These are phyloP conservation scores for Linnemannia zychae DNA, from an alignment of 192 early-diverging fungal genomes.

Conservation along the genomic window DNA sequence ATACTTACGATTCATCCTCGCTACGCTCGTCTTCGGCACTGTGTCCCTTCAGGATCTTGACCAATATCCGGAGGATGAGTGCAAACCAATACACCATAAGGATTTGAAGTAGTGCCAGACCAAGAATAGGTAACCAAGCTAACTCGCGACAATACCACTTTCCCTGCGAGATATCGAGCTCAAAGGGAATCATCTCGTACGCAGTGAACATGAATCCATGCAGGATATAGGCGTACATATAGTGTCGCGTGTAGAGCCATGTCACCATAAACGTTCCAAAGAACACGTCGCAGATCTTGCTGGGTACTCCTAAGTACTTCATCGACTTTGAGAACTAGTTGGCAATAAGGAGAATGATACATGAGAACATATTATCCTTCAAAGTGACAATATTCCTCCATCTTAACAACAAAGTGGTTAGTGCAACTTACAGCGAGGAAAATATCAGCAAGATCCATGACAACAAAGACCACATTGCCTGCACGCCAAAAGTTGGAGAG, in stretches of 20 bases:
- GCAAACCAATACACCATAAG: conserved; percentile 79
- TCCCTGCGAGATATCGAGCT: conserved; percentile 64
- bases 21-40: conserved; percentile 77
- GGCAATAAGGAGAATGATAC: background rate
- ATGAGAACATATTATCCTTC: background rate
- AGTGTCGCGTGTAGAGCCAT: conserved; percentile 85
- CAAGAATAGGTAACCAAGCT: conserved; percentile 58
- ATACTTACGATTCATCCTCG: conserved; percentile 70
- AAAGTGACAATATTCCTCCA: background rate
- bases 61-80: conserved; percentile 74
- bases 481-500: conserved; percentile 70
- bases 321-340: conserved; percentile 78
- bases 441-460: conserved; percentile 77
- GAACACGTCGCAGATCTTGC: conserved; percentile 65
- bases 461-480: conserved; percentile 73
- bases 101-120: conserved; percentile 66
- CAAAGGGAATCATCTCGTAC: conserved; percentile 65
- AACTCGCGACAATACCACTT: conserved; percentile 59
- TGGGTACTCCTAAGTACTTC: conserved; percentile 74
- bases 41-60: conserved; percentile 66
- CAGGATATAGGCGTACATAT: conserved; percentile 75
- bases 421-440: conserved; percentile 67
- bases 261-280: conserved; percentile 79
- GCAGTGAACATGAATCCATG: conserved; percentile 68
- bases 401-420: background rate